Evolutionary conservation across 805 yeast species (phyloP).

Genomic region (Monosporozyma aquatica): DNA sequence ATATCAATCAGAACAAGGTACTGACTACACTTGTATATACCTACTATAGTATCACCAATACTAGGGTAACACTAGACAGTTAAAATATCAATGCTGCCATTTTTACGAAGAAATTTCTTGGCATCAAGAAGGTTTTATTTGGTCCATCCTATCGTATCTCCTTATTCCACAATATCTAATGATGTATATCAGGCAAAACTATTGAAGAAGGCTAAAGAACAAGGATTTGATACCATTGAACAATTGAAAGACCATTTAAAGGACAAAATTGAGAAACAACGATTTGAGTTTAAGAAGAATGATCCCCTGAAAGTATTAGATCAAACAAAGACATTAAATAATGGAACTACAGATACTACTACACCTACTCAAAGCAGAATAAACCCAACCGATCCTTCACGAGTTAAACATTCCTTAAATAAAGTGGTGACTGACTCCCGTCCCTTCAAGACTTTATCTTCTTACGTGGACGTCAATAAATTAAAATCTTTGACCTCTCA

Average conservation of each 20-base stretch:
- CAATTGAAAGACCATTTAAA: slow-evolving; percentile 56
- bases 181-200: slow-evolving; percentile 32
- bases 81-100: too few species aligned
- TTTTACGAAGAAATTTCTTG: too few species aligned
- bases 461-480: slow-evolving; percentile 65
- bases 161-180: slow-evolving; percentile 3
- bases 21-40: too few species aligned
- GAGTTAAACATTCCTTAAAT: slow-evolving; percentile 6
- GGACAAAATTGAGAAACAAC: slow-evolving; percentile 48
- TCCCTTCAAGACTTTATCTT: slow-evolving; percentile 64
- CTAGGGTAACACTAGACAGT: too few species aligned
- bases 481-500: slow-evolving; percentile 42
- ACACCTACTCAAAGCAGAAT: too few species aligned
- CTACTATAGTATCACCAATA: too few species aligned
- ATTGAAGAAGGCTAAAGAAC: slow-evolving; percentile 30
- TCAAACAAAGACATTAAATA: slow-evolving; percentile 20
- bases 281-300: slow-evolving; percentile 46
- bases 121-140: too few species aligned
- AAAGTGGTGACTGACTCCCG: too few species aligned
- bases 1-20: too few species aligned
- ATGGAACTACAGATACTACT: too few species aligned
- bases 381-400: too few species aligned
- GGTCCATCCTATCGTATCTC: too few species aligned
- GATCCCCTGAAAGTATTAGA: slow-evolving; percentile 69
- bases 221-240: slow-evolving; percentile 34